Evolutionary conservation across 179 eudicot species (phyloP).

Genomic region (Beta lomatogona): DNA sequence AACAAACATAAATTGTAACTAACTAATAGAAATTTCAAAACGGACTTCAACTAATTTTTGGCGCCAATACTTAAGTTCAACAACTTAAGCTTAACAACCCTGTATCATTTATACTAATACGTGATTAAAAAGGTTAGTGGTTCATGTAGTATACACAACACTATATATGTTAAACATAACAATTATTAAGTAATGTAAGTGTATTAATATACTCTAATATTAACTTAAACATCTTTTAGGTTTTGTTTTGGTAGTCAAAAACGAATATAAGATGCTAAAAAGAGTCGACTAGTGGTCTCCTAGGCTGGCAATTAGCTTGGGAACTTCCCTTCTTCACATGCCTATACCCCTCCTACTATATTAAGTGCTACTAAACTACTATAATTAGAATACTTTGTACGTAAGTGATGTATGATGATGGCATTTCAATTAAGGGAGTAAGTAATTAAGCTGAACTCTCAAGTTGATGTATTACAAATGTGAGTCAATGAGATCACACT

Average conservation of each 20-base stretch:
- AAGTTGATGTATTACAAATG: background rate
- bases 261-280: constrained; percentile 13
- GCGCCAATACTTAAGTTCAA: too few species aligned
- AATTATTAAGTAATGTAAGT: too few species aligned
- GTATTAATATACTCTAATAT: background rate
- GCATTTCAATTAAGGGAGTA: constrained; percentile 20
- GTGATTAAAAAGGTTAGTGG: too few species aligned
- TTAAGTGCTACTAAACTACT: background rate
- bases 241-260: constrained; percentile 18
- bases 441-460: background rate
- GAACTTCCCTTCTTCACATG: constrained; percentile 33
- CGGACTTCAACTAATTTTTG: too few species aligned
- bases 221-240: background rate
- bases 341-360: background rate
- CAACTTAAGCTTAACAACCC: too few species aligned
- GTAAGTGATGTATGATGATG: constrained; percentile 24
- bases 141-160: background rate
- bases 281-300: constrained; percentile 28
- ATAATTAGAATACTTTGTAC: background rate
- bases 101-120: too few species aligned
- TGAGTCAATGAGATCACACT: too few species aligned
- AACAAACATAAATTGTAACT: too few species aligned
- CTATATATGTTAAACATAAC: background rate
- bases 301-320: constrained; percentile 38
- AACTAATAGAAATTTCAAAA: too few species aligned